Evolutionary conservation across 23 red algal genomes (phyloP).

Genomic region (Gracilaria gracilis): DNA sequence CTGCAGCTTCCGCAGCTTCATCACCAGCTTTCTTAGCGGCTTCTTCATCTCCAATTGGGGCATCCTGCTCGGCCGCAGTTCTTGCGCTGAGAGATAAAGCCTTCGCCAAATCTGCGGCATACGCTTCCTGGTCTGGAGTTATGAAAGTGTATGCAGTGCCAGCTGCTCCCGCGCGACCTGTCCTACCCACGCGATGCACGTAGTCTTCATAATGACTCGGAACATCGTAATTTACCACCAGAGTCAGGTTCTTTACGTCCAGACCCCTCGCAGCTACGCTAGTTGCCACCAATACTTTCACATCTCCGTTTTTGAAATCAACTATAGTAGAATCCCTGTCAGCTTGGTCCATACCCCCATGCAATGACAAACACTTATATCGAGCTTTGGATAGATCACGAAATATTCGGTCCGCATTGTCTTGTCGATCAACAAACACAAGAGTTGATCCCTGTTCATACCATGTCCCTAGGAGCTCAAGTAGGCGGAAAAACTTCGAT

Average conservation of each 20-base stretch:
- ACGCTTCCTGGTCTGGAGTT: slow-evolving; percentile 82
- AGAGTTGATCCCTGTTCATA: slow-evolving; percentile 86
- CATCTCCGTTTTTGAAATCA: slow-evolving; percentile 81
- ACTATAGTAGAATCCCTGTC: slow-evolving; percentile 89
- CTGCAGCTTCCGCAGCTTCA: slow-evolving; percentile 63
- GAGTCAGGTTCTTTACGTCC: slow-evolving; percentile 86
- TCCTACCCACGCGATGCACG: slow-evolving; percentile 97
- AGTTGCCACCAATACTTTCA: slow-evolving; percentile 93
- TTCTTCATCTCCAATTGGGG: slow-evolving; percentile 47
- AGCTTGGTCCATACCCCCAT: slow-evolving; percentile 96
- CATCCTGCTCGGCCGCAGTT: slow-evolving; percentile 61
- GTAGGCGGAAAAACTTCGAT: slow-evolving; percentile 84
- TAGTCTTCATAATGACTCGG: slow-evolving; percentile 98
- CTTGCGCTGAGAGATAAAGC: slow-evolving; percentile 77
- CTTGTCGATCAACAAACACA: slow-evolving; percentile 96
- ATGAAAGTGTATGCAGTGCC: slow-evolving; percentile 96
- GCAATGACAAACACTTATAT: slow-evolving; percentile 80
- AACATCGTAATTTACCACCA: slow-evolving; percentile 97
- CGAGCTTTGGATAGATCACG: slow-evolving; percentile 78
- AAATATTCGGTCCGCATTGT: slow-evolving; percentile 93
- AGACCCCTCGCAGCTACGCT: slow-evolving; percentile 93
- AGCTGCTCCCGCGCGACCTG: slow-evolving; percentile 85
- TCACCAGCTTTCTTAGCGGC: slow-evolving; percentile 41
- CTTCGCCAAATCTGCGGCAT: slow-evolving; percentile 83
- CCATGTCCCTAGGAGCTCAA: slow-evolving; percentile 84